Percentiles rank a stretch among this genome's conserved stretches.
Conservation (phyloP, 1,284 basidiomycete genomes). For the Sanghuangporus baumii region DNA sequence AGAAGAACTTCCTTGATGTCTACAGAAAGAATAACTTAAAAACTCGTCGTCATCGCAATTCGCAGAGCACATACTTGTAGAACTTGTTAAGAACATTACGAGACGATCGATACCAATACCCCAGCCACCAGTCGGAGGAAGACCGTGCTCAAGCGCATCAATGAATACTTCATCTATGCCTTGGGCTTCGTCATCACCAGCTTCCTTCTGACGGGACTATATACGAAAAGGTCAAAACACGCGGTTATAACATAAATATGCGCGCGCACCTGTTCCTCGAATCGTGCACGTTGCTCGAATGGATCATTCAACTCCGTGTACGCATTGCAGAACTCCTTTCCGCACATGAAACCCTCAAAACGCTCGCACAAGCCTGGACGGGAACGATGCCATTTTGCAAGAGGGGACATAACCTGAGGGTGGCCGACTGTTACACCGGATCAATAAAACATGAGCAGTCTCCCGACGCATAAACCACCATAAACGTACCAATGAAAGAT, state of each 20-base stretch:
- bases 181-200: slow-evolving; percentile 97
- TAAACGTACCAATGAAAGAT: slow-evolving; percentile 76
- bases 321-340: slow-evolving; percentile 97
- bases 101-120: slow-evolving; percentile 91
- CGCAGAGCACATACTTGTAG: slow-evolving; percentile 57
- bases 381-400: slow-evolving; percentile 94
- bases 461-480: not conserved
- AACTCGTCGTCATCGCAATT: not conserved
- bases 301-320: slow-evolving; percentile 99
- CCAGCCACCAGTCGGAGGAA: slow-evolving; percentile 97
- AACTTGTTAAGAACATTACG: slow-evolving; percentile 95
- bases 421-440: slow-evolving; percentile 67
- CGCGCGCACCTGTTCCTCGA: slow-evolving; percentile 79
- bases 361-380: slow-evolving; percentile 95
- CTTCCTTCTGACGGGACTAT: slow-evolving; percentile 86
- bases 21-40: slow-evolving; percentile 29
- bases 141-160: slow-evolving; percentile 94
- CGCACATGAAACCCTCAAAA: slow-evolving; percentile 98
- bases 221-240: slow-evolving; percentile 2
- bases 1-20: slow-evolving; percentile 88
- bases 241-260: slow-evolving; percentile 5
- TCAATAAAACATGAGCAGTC: not conserved
- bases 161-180: slow-evolving; percentile 94
- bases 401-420: slow-evolving; percentile 98
- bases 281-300: slow-evolving; percentile 92